A percentile compares a stretch with the other conserved stretches of the same genome.
Conservation (phyloP, 768 basidiomycete species). For the Gymnopilus junonius region DNA sequence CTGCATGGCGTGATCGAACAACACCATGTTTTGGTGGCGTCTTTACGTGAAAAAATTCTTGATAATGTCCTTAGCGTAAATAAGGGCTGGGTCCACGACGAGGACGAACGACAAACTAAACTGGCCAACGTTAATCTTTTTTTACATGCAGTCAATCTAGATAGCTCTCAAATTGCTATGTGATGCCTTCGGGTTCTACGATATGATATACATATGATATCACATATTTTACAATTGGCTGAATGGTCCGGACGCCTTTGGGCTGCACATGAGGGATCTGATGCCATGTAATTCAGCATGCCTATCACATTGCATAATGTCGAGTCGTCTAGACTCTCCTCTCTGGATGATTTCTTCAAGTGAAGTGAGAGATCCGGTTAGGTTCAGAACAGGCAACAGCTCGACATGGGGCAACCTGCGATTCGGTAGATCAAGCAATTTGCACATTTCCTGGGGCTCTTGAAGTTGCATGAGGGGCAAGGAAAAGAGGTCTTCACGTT, state of each 20-base stretch:
- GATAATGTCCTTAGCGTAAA: conserved; percentile 85
- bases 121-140: conserved; percentile 94
- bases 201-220: conserved; percentile 18
- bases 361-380: conserved; percentile 55
- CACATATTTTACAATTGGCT: conserved; percentile 16
- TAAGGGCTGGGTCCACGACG: conserved; percentile 72
- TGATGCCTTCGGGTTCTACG: conserved; percentile 30
- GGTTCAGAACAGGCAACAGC: conserved; percentile 69
- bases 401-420: conserved; percentile 53
- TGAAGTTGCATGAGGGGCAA: conserved; percentile 70
- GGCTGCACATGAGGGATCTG: conserved; percentile 23
- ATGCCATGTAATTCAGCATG: conserved; percentile 16
- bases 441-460: conserved; percentile 18
- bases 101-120: conserved; percentile 77
- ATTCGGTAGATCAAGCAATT: conserved; percentile 65
- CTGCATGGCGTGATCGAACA: conserved; percentile 84
- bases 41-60: conserved; percentile 90
- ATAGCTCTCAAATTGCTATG: conserved; percentile 71
- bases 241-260: conserved; percentile 14
- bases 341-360: conserved; percentile 33
- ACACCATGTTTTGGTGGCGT: conserved; percentile 84
- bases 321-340: conserved; percentile 38
- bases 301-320: conserved; percentile 37
- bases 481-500: conserved; percentile 66
- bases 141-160: conserved; percentile 75